Evolutionary conservation across 2,329 filamentous ascomycete species (phyloP).

Genomic region (Fusarium verrucosum): DNA sequence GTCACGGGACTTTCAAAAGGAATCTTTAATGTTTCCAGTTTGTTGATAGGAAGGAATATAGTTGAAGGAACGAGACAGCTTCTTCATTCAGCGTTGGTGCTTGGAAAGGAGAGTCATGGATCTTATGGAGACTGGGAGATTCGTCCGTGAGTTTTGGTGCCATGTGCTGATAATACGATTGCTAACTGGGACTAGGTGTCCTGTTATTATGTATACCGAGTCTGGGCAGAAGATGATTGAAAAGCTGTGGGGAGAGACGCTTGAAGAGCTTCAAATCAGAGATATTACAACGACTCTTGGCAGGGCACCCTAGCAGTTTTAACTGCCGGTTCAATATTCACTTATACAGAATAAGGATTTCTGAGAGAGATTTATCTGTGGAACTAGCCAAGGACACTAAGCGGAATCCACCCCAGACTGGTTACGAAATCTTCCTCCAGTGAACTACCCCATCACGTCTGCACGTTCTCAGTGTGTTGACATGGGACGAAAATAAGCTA

Average conservation of each 20-base stretch:
- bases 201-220: constrained; percentile 4
- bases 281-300: not conserved
- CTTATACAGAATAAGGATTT: not conserved
- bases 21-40: not conserved
- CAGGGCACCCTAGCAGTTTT: not conserved
- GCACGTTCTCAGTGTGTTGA: no score
- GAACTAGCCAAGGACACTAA: not conserved
- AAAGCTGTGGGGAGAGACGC: not conserved
- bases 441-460: not conserved
- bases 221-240: not conserved
- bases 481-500: constrained; percentile 6
- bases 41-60: not conserved
- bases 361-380: not conserved
- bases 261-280: constrained; percentile 2
- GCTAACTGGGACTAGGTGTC: constrained; percentile 2
- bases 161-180: not conserved
- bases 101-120: constrained; percentile 15
- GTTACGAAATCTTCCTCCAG: not conserved
- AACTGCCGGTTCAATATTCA: not conserved
- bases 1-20: not conserved
- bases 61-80: not conserved
- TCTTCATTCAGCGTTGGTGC: not conserved
- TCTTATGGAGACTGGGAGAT: constrained; percentile 10
- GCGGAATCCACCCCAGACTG: not conserved
- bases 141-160: not conserved